Base-by-base conservation (phyloP, 225 moss, liverwort and hornwort genomes). In the Antitrichia curtipendula region DNA sequence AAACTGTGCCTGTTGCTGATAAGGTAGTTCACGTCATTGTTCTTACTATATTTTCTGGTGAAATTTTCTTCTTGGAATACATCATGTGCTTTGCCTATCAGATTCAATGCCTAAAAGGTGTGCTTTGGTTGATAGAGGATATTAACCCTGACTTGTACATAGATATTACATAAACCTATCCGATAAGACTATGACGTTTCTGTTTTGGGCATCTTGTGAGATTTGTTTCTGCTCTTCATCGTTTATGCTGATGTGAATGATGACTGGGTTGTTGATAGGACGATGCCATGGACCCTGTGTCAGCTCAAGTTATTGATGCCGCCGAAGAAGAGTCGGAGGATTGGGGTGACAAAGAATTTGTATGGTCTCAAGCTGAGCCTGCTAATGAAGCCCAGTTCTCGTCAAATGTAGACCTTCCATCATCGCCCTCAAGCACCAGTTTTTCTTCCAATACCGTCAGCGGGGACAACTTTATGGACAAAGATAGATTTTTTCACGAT, bases 301-400 rank as follows among this genome's bases (percentile, higher is more conserved):
- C 87, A 89, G 61, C 73, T 83, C 81, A 87, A 69, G 87, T 68
- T 65, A 60, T 47, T 49, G 81, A 87, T 82, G 18, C 75, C 13
- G 23, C 38, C 36, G 90, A 86, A 49, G 88, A 82, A 22, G 92
- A 92, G 77, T 64, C 75, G 43, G 92, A 90, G 80, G 94, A 92
- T 86, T 94, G 94, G 94, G 91, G 86, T 88, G 94, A 92, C 75
- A 92, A 90, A 83, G 94, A 94, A 50, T 94, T 91, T 89, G 88
- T 94, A 31, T 91, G 94, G 89, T 91, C 92, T 87, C 92, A 94
- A 89, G 81, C 91, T 82, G 90, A 94, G 79, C 92, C 91, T 84
- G 86, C 84, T 64, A 57, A 52, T 57, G 84, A 91, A 65, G 41
- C 59, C 64, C 91, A 83, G 29, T 27, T 84, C 40, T 34, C 84